Evolutionary conservation across 805 yeast genomes (phyloP).

Genomic region (Saccharomycopsis fodiens): DNA sequence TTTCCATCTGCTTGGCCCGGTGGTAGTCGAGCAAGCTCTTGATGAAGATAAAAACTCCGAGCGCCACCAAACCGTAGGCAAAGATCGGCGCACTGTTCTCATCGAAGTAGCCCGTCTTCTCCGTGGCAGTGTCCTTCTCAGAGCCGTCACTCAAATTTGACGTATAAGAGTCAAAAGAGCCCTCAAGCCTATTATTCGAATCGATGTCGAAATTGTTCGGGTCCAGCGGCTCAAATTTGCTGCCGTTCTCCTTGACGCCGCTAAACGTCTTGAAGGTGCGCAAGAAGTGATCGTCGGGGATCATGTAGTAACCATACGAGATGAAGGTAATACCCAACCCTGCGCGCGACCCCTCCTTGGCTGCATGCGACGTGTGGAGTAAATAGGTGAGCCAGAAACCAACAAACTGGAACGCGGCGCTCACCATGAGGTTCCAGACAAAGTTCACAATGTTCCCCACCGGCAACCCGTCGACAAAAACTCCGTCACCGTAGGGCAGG

Average conservation of each 20-base stretch:
- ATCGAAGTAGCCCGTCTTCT: constrained; percentile 17
- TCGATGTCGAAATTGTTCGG: constrained; percentile 52
- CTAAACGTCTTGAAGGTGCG: constrained; percentile 24
- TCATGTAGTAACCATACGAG: constrained; percentile 54
- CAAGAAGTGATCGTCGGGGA: constrained; percentile 34
- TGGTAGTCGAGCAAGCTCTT: constrained; percentile 68
- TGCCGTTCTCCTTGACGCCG: constrained; percentile 20
- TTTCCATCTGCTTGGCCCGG: constrained; percentile 72
- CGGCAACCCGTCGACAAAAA: constrained; percentile 90
- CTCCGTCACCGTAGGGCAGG: constrained; percentile 78
- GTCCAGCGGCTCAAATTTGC: constrained; percentile 43
- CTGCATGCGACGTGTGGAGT: constrained; percentile 94
- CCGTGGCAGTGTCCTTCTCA: constrained; percentile 22
- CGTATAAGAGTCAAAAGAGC: constrained; percentile 24
- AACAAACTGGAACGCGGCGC: constrained; percentile 87
- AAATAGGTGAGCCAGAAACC: constrained; percentile 89
- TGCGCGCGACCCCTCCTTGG: constrained; percentile 88
- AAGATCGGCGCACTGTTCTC: constrained; percentile 21
- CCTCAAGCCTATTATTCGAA: constrained; percentile 23
- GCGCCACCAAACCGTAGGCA: constrained; percentile 26
- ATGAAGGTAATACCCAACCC: constrained; percentile 85
- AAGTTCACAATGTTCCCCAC: constrained; percentile 88
- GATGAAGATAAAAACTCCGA: constrained; percentile 59
- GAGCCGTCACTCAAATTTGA: constrained; percentile 21
- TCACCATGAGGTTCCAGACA: constrained; percentile 82